Evolutionary conservation across 345 rosid species (phyloP), one percentile per base, ranked within the genome.

Genomic region (Citrus hindsii): DNA sequence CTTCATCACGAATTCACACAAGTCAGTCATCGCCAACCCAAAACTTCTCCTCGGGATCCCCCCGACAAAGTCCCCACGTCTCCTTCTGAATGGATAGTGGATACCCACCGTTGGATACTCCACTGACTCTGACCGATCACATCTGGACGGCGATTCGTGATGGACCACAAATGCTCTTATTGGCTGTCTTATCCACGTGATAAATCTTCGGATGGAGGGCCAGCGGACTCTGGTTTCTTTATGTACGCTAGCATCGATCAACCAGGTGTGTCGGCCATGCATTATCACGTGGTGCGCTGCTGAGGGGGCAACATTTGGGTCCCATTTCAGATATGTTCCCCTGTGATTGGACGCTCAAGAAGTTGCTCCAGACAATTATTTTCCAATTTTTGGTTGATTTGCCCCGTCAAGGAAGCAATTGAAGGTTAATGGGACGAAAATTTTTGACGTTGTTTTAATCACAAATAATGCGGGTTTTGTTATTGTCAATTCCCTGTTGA

Each of bases 201-300:
- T 5, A 16, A 55, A 55, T 16, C 51, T 42, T 42, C 51, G 18
- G 5, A 3, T 3, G 14, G 13, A 3, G 51, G 4, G 18, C 51
- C 51, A 0, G 51, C 14, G 51, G 18, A 13, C 5, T 13, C 5
- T 46, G 51, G 51, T 13, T 12, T 46, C 51, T 46, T 46, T 12
- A 46, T 1, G 16, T 4, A 1, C 58, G 13, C 58, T 53, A 18
- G 14, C 66, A 13, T 62, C 69, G n/a, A 65, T 21, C 9, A 24
- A 55, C 73, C 79, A 76, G 65, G 79, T 76, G 79, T 56, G 73
- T n/a, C 71, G 19, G 22, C 84, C 79, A 69, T 69, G 56, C 69
- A 83, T 33, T 75, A 76, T 53, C 84, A 77, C 80, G 76, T 71
- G 76, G 60, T 79, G 51, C 40, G 14, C 42, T 28, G 82, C 82